Conservation (phyloP, 139 green algal genomes). For the Coelastrella sp. region DNA sequence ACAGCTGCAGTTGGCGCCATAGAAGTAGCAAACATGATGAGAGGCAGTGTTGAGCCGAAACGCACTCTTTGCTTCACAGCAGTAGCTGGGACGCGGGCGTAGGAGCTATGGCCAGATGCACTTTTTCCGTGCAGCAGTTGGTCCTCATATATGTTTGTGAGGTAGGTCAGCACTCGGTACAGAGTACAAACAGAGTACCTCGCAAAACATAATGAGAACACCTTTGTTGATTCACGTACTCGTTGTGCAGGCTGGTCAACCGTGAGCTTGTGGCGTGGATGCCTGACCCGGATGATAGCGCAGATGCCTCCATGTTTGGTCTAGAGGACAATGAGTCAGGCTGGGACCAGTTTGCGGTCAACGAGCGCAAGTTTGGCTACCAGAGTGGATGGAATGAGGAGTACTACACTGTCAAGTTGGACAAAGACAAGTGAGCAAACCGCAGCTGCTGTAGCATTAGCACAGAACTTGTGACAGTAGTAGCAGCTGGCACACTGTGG, state of each 20-base stretch:
- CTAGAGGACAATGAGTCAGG: slow-evolving; percentile 52
- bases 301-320: slow-evolving; percentile 43
- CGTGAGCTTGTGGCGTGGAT: slow-evolving; percentile 86
- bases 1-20: no score
- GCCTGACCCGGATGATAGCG: slow-evolving; percentile 62
- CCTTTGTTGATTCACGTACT: background rate
- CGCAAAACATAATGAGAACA: no score
- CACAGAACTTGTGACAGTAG: background rate
- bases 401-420: slow-evolving; percentile 86
- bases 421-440: slow-evolving; percentile 26
- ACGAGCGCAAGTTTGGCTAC: slow-evolving; percentile 88
- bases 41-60: no score
- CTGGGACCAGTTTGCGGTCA: slow-evolving; percentile 96
- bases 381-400: slow-evolving; percentile 82
- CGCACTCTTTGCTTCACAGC: no score
- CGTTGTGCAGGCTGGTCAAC: slow-evolving; percentile 51
- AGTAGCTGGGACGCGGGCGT: no score
- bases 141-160: background rate
- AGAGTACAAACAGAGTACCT: no score
- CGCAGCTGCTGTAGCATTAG: background rate
- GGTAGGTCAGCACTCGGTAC: no score
- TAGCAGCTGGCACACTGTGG: background rate
- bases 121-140: background rate
- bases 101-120: background rate
- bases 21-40: no score